A percentile compares a stretch with the other conserved stretches of the same genome.
Evolutionary conservation across 768 basidiomycete genomes (phyloP).

Genomic region (Gymnopilus junonius): DNA sequence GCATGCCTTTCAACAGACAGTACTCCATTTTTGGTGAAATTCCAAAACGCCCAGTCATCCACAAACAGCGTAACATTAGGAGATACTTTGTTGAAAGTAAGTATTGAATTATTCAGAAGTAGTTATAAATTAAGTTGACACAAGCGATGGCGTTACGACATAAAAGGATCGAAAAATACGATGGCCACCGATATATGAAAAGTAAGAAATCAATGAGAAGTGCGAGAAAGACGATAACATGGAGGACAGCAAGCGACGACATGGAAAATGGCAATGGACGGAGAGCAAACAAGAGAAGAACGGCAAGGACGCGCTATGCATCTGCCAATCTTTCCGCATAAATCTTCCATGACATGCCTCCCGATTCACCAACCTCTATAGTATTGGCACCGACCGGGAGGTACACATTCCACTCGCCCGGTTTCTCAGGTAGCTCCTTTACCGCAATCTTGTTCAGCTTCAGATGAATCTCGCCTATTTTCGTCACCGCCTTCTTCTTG

Average conservation of each 20-base stretch:
- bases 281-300: neutral
- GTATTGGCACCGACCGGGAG: slow-evolving; percentile 62
- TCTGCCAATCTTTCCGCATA: slow-evolving; percentile 54
- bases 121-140: neutral
- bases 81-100: too few relatives aligned
- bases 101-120: neutral
- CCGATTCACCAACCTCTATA: slow-evolving; percentile 76
- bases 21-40: too few relatives aligned
- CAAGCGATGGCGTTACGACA: neutral
- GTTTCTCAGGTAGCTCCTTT: slow-evolving; percentile 46
- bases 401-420: slow-evolving; percentile 65
- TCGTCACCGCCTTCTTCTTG: slow-evolving; percentile 49
- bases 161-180: neutral
- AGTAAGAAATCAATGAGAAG: neutral
- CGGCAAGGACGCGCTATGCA: slow-evolving; percentile 2
- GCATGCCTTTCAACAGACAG: too few relatives aligned
- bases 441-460: slow-evolving; percentile 63
- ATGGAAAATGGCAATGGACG: neutral
- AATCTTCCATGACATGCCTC: slow-evolving; percentile 72
- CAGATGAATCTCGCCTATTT: slow-evolving; percentile 62
- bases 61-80: too few relatives aligned
- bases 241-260: neutral
- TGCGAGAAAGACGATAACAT: neutral
- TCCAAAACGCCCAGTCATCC: too few relatives aligned
- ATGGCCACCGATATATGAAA: neutral